Percentiles rank a stretch among this genome's conserved stretches.
These are phyloP conservation scores for Coemansia sp. DNA, from an alignment of 192 early-diverging fungal species.

Conservation along the genomic window DNA sequence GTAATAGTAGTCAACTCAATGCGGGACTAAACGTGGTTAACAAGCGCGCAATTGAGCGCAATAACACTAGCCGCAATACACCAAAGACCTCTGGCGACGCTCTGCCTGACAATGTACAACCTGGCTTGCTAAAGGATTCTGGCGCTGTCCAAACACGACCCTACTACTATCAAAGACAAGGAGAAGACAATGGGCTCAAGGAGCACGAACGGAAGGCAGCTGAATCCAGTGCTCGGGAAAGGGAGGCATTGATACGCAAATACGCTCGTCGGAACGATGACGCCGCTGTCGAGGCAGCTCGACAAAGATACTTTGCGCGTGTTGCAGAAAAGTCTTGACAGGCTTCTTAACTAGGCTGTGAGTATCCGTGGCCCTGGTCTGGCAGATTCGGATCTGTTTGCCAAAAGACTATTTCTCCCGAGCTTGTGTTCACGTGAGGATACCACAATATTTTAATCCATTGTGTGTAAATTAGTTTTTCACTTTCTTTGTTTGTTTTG, in stretches of 20 bases:
- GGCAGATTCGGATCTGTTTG: not conserved
- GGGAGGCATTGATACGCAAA: conserved; percentile 16
- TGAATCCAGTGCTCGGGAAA: conserved; percentile 9
- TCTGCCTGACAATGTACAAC: too few relatives aligned
- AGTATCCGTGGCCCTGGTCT: not conserved
- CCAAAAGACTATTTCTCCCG: not conserved
- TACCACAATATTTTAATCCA: not conserved
- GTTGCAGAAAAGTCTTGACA: not conserved
- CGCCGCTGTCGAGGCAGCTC: conserved; percentile 28
- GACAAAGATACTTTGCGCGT: conserved; percentile 30
- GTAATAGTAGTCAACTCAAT: not conserved
- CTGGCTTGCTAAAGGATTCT: too few relatives aligned
- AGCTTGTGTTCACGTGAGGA: not conserved
- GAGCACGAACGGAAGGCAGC: conserved; percentile 13
- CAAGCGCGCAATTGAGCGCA: not conserved
- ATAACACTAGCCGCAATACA: not conserved
- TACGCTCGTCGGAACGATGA: conserved; percentile 44
- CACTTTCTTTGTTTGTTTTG: not conserved
- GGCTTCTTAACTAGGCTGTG: not conserved
- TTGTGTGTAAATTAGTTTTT: too few relatives aligned
- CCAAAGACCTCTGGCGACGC: not conserved
- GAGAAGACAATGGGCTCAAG: not conserved
- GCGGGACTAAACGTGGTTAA: conserved; percentile 11
- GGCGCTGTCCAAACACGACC: not conserved
- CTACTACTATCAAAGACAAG: not conserved